phyloP scores from a whole-genome alignment of 78 protist genomes.

The Protostelium mycophagum region DNA sequence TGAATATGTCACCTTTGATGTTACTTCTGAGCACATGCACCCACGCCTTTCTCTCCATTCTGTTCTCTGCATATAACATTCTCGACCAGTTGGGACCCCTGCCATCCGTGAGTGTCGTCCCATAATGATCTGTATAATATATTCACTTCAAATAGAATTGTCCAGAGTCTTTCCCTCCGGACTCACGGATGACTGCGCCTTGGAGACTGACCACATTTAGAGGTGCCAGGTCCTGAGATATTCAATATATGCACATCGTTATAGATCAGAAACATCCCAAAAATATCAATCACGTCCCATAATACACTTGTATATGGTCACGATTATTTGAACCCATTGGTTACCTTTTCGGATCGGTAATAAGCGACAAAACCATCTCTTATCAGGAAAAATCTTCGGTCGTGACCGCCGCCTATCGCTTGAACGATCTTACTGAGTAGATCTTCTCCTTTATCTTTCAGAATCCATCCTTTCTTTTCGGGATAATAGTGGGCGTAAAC shows the following conservation, averaged over 20 bases:
- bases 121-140: too few relatives aligned
- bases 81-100: neutral
- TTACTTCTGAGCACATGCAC: neutral
- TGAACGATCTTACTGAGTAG: neutral
- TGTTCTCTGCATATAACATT: neutral
- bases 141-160: neutral
- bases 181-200: neutral
- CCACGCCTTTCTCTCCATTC: neutral
- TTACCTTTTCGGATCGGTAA: neutral
- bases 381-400: neutral
- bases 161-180: neutral
- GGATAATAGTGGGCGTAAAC: neutral
- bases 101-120: too few relatives aligned
- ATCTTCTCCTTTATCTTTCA: neutral
- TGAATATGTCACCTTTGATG: constrained; percentile 1
- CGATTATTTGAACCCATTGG: too few relatives aligned
- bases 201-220: neutral
- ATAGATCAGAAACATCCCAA: too few relatives aligned
- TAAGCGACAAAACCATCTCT: neutral
- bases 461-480: neutral
- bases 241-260: neutral
- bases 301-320: too few relatives aligned
- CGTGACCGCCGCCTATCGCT: neutral
- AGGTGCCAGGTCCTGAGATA: neutral
- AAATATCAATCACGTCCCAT: too few relatives aligned